Base-by-base conservation (phyloP, 2,329 filamentous ascomycete genomes). In the Phialocephala sp. region DNA sequence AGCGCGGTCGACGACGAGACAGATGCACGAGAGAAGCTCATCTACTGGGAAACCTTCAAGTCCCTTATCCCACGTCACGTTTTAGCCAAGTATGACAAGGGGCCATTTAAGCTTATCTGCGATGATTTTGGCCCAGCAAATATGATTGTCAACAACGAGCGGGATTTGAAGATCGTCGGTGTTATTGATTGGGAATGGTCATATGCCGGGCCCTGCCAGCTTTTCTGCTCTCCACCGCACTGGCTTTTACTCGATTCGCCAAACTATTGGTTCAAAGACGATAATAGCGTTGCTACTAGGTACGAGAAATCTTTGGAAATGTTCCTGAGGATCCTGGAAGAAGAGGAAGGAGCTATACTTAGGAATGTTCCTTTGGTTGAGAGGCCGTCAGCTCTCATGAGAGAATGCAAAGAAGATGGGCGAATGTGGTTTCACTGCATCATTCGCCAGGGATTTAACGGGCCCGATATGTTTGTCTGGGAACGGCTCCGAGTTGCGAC, bases 121-220 rank as follows among this genome's bases (percentile, higher is more conserved):
- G 75, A 78, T 47, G 77, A 79, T 65, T 71, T 78, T 43, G 72
- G 76, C 59, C 66, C 75, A 32, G 74, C 74, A 47, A 79, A 79
- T 68, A 60, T 79, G 56, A 77, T 79, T 63, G 73, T 79, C 24
- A 74, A 72, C 62, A 70, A 73, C 41, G 72, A 35, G 41, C 68
- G 75, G 63, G 75, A 78, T 36, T 72, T 78, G 24, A 77, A 73
- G 41, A 66, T 79, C 41, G 66, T 78, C 45, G 75, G 73, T 55
- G 72, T 78, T 47, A 72, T 79, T 27, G 77, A 78, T 57, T 72
- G 76, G 15, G 77, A 78, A 62, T 79, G 76, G 76, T 75, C 76
- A 36, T 79, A 78, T 62, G 72, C 75, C 11, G 75, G 77, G 47
- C 77, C 77, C 1, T 73, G 74, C 35, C 76, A 79, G 68, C 68